Conservation (phyloP, 2,329 filamentous ascomycete species). For the Anthostomella pinea region DNA sequence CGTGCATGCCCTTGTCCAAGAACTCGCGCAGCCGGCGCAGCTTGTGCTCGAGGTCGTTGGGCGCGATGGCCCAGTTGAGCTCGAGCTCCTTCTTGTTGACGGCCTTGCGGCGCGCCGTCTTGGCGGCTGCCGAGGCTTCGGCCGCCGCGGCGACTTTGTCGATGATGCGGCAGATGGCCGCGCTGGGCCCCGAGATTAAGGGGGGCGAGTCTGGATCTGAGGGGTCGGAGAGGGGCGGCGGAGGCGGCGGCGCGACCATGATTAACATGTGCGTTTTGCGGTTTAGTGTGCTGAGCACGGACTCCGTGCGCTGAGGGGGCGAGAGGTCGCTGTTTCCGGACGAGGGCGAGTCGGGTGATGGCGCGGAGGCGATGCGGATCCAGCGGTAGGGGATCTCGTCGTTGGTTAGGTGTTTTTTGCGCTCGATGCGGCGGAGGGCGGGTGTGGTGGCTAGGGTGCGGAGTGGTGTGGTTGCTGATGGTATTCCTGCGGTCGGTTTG, state of each 20-base stretch:
- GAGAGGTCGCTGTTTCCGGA: slow-evolving; percentile 12
- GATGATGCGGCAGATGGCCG: slow-evolving; percentile 64
- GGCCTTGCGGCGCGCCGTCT: slow-evolving; percentile 42
- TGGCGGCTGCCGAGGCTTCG: slow-evolving; percentile 38
- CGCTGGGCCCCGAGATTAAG: too few relatives aligned
- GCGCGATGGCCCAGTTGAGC: slow-evolving; percentile 81
- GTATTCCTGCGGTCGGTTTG: background rate
- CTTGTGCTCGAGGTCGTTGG: slow-evolving; percentile 71
- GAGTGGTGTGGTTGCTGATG: background rate
- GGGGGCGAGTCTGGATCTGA: too few relatives aligned
- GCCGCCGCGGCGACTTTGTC: slow-evolving; percentile 48
- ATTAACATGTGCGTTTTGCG: slow-evolving; percentile 18
- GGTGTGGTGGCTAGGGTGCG: slow-evolving; percentile 9
- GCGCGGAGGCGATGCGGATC: slow-evolving; percentile 33
- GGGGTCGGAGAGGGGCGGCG: too few relatives aligned
- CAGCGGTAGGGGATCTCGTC: slow-evolving; percentile 42
- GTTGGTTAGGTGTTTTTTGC: slow-evolving; percentile 38
- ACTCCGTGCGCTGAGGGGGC: slow-evolving; percentile 18
- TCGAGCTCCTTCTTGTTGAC: slow-evolving; percentile 72
- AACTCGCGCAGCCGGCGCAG: slow-evolving; percentile 67
- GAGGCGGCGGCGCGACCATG: slow-evolving; percentile 29
- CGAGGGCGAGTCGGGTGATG: too few relatives aligned
- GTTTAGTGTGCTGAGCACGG: slow-evolving; percentile 20
- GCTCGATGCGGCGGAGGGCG: slow-evolving; percentile 2
- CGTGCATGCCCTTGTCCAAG: slow-evolving; percentile 68